Conservation (phyloP, 768 basidiomycete species). For the Lentinula edodes region DNA sequence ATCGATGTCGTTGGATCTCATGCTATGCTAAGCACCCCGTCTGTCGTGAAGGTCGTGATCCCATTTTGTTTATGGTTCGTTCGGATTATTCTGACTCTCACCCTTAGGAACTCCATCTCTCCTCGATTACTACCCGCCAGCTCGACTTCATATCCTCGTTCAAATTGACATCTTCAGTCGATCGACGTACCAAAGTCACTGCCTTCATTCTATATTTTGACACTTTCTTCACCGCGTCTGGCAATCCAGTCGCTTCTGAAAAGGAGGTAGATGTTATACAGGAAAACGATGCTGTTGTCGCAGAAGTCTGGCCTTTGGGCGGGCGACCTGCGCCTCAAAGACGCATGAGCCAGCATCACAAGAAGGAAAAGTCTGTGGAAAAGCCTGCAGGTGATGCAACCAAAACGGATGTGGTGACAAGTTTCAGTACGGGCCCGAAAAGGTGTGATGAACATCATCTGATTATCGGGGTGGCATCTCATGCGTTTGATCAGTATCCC, state of each 20-base stretch:
- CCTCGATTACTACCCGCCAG: slow-evolving; percentile 19
- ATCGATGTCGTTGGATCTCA: slow-evolving; percentile 72
- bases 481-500: slow-evolving; percentile 38
- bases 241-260: slow-evolving; percentile 44
- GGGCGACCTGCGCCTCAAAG: slow-evolving; percentile 57
- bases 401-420: slow-evolving; percentile 36
- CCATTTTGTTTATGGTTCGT: background rate
- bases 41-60: slow-evolving; percentile 55
- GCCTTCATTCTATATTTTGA: slow-evolving; percentile 93
- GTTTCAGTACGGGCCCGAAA: slow-evolving; percentile 88
- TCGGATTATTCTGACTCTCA: background rate
- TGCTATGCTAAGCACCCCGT: slow-evolving; percentile 58
- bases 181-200: slow-evolving; percentile 60
- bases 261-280: slow-evolving; percentile 51
- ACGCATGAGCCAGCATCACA: slow-evolving; percentile 40
- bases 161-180: slow-evolving; percentile 58
- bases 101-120: slow-evolving; percentile 1
- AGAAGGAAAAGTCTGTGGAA: background rate
- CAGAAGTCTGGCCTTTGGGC: slow-evolving; percentile 77
- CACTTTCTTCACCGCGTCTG: slow-evolving; percentile 75
- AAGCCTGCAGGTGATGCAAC: slow-evolving; percentile 1
- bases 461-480: background rate
- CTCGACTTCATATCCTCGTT: slow-evolving; percentile 81
- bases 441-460: slow-evolving; percentile 18
- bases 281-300: slow-evolving; percentile 57